These are phyloP conservation scores for Blastobotrys americana DNA, from an alignment of 805 yeast genomes.

Conservation along the genomic window DNA sequence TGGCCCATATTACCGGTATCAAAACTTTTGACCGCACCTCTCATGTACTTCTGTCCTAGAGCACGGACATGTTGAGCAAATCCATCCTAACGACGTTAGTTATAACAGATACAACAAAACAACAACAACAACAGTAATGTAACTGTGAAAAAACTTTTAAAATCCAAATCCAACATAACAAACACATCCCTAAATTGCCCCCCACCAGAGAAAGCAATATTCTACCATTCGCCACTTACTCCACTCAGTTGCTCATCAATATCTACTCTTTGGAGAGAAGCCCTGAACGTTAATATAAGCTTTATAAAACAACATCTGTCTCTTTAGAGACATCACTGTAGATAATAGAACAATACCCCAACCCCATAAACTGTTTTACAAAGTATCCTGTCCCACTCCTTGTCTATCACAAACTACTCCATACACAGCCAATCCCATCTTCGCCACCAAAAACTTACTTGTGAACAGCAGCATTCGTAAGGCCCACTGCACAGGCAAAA, in stretches of 20 bases:
- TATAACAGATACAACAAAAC: too few species aligned
- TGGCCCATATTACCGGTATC: slow-evolving; percentile 7
- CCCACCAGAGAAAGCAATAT: too few species aligned
- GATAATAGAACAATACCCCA: too few species aligned
- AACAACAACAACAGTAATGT: too few species aligned
- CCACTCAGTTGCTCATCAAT: slow-evolving; percentile 50
- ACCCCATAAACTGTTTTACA: too few species aligned
- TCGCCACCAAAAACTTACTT: slow-evolving; percentile 20
- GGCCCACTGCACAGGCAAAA: slow-evolving; percentile 14
- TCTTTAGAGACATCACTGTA: too few species aligned
- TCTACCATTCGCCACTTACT: slow-evolving; percentile 21
- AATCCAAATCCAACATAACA: too few species aligned
- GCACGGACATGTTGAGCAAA: slow-evolving; percentile 41
- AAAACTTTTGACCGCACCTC: slow-evolving; percentile 33
- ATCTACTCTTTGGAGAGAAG: slow-evolving; percentile 54
- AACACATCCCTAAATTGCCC: too few species aligned
- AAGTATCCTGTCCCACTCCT: background rate
- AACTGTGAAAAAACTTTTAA: too few species aligned
- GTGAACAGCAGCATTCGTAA: slow-evolving; percentile 28
- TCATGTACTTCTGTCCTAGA: slow-evolving; percentile 56
- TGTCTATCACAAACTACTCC: background rate
- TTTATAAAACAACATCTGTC: too few species aligned
- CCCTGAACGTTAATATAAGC: too few species aligned
- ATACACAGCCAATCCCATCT: background rate
- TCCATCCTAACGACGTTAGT: slow-evolving; percentile 18